Base-by-base conservation (phyloP, 1,139 yeast species). In the Debaryomyces robertsiae region DNA sequence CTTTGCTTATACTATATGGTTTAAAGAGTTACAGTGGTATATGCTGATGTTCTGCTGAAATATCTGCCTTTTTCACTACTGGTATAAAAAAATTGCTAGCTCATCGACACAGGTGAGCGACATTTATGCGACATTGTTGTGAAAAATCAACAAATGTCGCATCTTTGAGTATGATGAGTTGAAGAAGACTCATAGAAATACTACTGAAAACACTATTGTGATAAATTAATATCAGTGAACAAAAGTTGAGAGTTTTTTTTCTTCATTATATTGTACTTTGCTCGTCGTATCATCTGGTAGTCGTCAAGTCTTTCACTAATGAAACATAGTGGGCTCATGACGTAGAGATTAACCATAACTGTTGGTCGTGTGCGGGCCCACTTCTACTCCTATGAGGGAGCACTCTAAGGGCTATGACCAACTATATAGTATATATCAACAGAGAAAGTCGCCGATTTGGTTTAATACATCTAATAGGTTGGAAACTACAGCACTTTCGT, bases 51-150 rank as follows among this genome's bases (percentile, higher is more conserved):
- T n/a, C 15, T 30, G n/a, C 31, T 16, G 13, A 17, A 16, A 9
- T n/a, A 36, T 22, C 31, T 44, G 51, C 50, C 50, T 50, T 46
- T 48, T 46, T 55, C 53, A 46, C 33, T 25, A 28, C 33, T 43
- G 41, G 31, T 28, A 28, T n/a, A 32, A 42, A 41, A 48, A 46
- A 45, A 41, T 40, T 35, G 33, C 38, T 34, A 42, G 39, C 54
- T 47, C 52, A 50, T 50, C 52, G 53, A 41, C 42, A 40, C 35
- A 35, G 22, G 22, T 6, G 22, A 6, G 22, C 22, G 22, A 19
- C 22, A 19, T 19, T 29, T 18, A 17, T 19, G 34, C 46, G 46
- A 40, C 47, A 40, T 38, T 33, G 22, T 6, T 10, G 15, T 18
- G 14, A 22, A 6, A 28, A 36, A 30, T 30, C 16, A 9, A 13